Base-by-base conservation (phyloP, 331 rosid species). In the Malus hybrid region DNA sequence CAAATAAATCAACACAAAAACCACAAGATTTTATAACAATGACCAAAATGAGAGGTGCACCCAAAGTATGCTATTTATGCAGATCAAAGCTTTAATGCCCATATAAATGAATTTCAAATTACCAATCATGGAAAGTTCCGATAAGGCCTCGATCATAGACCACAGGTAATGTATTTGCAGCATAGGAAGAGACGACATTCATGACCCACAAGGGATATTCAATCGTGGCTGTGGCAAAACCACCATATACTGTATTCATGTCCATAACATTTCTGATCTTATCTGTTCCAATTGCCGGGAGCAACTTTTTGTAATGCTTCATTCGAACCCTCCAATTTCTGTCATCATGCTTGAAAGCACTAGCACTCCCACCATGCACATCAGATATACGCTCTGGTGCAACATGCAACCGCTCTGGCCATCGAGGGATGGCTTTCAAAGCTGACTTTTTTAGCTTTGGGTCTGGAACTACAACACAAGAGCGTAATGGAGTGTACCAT, bases 71-170 rank as follows among this genome's bases (percentile, higher is more conserved):
- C 12, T 4, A 48, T 48, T 66, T 63, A n/a, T 36, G 18, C 36
- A 46, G 12, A 73, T 22, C 67, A 20, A 44, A 46, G 31, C 36
- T 18, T 39, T 24, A 67, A 33, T 60, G 36, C 6, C n/a, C 18
- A 65, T n/a, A 42, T 71, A 24, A 65, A 34, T 48, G 20, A 63
- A 33, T 34, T 77, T 18, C 61, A 52, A 62, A 71, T 87, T 90
- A 94, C 99, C 99, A 95, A 83, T 92, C 99, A 76, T 92, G 92
- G 85, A 80, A 90, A 78, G 90, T 90, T 77, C 99, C 99, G n/a
- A 95, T 84, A 61, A 95, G 99, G 71, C 99, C 99, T 2, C 99
- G 90, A 64, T 95, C 99, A 76, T 62, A 92, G 75, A 95, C 84
- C 42, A 92, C 92, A 18, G 99, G 77, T 27, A 95, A 92, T 20